Conservation (phyloP, 306 rosid genomes). For the Lathyrus oleraceus region DNA sequence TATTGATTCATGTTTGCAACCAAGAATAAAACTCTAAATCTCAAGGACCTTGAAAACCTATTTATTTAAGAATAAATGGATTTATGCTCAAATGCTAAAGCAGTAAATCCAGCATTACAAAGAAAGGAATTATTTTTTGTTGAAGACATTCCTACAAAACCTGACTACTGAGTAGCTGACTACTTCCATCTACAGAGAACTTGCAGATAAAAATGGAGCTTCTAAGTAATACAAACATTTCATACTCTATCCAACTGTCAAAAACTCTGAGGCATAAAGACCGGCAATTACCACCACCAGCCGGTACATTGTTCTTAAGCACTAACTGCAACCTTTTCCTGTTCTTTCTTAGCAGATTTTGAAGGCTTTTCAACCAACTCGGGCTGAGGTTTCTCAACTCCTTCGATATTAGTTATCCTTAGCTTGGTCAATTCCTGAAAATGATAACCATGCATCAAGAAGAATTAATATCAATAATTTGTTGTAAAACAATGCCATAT, state of each 20-base stretch:
- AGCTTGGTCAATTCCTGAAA: slow-evolving; percentile 85
- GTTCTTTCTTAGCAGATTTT: slow-evolving; percentile 55
- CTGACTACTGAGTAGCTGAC: slow-evolving; percentile 13
- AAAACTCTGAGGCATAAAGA: slow-evolving; percentile 18
- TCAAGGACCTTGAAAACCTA: slow-evolving; percentile 31
- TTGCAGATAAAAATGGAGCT: slow-evolving; percentile 33
- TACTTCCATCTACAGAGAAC: slow-evolving; percentile 29
- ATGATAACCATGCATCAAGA: slow-evolving; percentile 30
- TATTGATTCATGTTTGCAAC: slow-evolving; percentile 23
- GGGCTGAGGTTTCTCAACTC: slow-evolving; percentile 66
- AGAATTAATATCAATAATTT: slow-evolving; percentile 18
- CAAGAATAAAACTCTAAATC: slow-evolving; percentile 8
- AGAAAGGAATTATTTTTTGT: not conserved
- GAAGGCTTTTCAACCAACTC: slow-evolving; percentile 48
- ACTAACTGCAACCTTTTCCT: slow-evolving; percentile 64
- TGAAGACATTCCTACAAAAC: slow-evolving; percentile 41
- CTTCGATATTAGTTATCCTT: slow-evolving; percentile 88
- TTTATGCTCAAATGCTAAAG: slow-evolving; percentile 27
- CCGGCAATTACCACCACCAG: slow-evolving; percentile 15
- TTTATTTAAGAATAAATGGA: slow-evolving; percentile 34
- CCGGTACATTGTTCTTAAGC: slow-evolving; percentile 41
- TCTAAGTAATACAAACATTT: slow-evolving; percentile 21
- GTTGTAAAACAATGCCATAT: not conserved
- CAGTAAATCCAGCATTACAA: slow-evolving; percentile 25
- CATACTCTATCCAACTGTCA: slow-evolving; percentile 24